phyloP scores from a whole-genome alignment of 192 early-diverging fungal species.

The Coemansia sp. region DNA sequence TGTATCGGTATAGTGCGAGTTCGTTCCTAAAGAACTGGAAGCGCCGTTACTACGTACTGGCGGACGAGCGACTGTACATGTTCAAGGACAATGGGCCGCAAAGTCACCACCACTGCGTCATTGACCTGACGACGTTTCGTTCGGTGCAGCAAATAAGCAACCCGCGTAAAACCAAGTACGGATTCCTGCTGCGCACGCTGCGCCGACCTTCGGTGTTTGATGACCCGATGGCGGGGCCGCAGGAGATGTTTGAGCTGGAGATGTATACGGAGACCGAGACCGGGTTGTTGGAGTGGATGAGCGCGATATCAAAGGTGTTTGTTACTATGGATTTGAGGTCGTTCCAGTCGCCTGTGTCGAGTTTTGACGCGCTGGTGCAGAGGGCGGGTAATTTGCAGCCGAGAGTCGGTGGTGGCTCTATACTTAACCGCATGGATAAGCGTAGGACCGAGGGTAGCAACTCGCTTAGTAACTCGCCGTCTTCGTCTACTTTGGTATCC shows the following conservation, averaged over 20 bases:
- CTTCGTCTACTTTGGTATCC: slow-evolving; percentile 28
- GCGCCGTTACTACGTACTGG: slow-evolving; percentile 45
- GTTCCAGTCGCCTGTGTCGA: slow-evolving; percentile 47
- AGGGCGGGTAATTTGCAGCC: slow-evolving; percentile 33
- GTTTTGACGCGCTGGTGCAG: slow-evolving; percentile 49
- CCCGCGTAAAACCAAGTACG: slow-evolving; percentile 45
- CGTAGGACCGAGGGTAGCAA: slow-evolving; percentile 6
- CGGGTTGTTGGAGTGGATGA: slow-evolving; percentile 38
- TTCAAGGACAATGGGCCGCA: slow-evolving; percentile 34
- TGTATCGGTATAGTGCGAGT: slow-evolving; percentile 40
- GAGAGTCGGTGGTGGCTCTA: slow-evolving; percentile 27
- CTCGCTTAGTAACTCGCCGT: slow-evolving; percentile 17
- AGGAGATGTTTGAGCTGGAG: slow-evolving; percentile 45
- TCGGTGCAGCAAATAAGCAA: slow-evolving; percentile 39
- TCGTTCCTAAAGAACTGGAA: slow-evolving; percentile 43
- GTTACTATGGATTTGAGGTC: slow-evolving; percentile 51
- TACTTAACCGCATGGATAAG: slow-evolving; percentile 42
- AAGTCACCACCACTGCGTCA: slow-evolving; percentile 20
- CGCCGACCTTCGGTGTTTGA: slow-evolving; percentile 50
- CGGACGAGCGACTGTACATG: slow-evolving; percentile 47
- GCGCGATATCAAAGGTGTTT: slow-evolving; percentile 44
- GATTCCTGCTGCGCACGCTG: slow-evolving; percentile 34
- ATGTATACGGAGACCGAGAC: slow-evolving; percentile 40
- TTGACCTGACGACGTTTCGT: slow-evolving; percentile 43
- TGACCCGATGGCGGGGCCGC: slow-evolving; percentile 12